Percentiles rank a stretch among this genome's conserved stretches.
These are phyloP conservation scores for Fusarium vanettenii DNA, from an alignment of 2,329 filamentous ascomycete genomes.

Conservation along the genomic window DNA sequence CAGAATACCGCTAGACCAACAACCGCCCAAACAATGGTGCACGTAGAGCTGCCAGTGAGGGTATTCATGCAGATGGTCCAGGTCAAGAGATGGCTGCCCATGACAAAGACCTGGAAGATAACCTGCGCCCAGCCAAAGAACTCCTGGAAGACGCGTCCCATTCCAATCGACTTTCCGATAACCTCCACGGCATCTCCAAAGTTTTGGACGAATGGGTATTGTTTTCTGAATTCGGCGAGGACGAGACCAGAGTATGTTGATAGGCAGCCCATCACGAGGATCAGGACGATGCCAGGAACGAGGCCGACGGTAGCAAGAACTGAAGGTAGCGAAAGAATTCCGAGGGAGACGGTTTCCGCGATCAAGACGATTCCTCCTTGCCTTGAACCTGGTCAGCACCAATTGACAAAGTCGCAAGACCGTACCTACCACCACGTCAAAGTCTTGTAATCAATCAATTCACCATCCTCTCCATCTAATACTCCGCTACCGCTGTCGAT, in stretches of 20 bases:
- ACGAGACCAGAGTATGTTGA: conserved; percentile 72
- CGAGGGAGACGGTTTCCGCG: conserved; percentile 59
- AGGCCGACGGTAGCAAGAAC: conserved; percentile 79
- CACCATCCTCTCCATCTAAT: conserved; percentile 26
- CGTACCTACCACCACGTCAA: conserved; percentile 52
- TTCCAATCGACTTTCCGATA: conserved; percentile 57
- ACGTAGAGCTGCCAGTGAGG: conserved; percentile 68
- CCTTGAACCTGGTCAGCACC: conserved; percentile 41
- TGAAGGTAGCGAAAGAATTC: conserved; percentile 78
- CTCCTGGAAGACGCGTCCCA: conserved; percentile 67
- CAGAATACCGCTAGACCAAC: conserved; percentile 69
- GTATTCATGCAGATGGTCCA: conserved; percentile 76
- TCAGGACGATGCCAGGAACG: conserved; percentile 78
- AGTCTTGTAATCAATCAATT: conserved; percentile 52
- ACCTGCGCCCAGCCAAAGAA: conserved; percentile 69
- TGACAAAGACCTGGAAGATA: conserved; percentile 74
- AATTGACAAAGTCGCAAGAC: rapidly evolving
- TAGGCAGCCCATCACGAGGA: conserved; percentile 72
- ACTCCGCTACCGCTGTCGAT: background rate
- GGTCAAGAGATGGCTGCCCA: conserved; percentile 76
- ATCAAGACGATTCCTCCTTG: conserved; percentile 58
- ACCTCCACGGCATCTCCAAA: conserved; percentile 75
- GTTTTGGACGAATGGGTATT: conserved; percentile 74
- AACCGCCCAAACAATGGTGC: conserved; percentile 73
- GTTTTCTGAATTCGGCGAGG: conserved; percentile 76